These are phyloP conservation scores for Colletotrichum eremochloae DNA, from an alignment of 2,329 filamentous ascomycete genomes.

Conservation along the genomic window DNA sequence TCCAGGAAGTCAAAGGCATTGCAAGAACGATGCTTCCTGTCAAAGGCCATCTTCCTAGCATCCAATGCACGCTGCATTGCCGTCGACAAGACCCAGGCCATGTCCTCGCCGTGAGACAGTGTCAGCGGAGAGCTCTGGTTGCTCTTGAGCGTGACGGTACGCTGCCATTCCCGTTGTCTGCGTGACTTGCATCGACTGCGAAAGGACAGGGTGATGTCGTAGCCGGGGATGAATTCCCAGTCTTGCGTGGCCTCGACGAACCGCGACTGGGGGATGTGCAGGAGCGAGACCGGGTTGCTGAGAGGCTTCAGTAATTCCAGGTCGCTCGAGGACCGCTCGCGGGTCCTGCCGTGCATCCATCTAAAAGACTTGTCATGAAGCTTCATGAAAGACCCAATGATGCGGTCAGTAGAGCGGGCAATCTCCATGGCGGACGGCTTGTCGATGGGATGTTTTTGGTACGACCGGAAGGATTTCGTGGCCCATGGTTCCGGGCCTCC, in stretches of 20 bases:
- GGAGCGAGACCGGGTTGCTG: conserved; percentile 59
- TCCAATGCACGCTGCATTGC: conserved; percentile 58
- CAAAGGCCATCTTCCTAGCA: conserved; percentile 56
- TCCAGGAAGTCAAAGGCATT: conserved; percentile 52
- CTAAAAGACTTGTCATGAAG: conserved; percentile 64
- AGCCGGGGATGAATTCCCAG: conserved; percentile 65
- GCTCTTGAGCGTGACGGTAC: conserved; percentile 60
- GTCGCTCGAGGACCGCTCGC: conserved; percentile 53
- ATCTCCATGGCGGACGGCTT: conserved; percentile 60
- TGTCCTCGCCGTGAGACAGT: conserved; percentile 59
- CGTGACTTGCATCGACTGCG: conserved; percentile 56
- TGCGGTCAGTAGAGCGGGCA: conserved; percentile 62
- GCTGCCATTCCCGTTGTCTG: conserved; percentile 54
- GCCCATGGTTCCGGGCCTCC: conserved; percentile 56
- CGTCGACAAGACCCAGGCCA: conserved; percentile 61
- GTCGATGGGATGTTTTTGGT: conserved; percentile 62
- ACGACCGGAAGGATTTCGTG: conserved; percentile 62
- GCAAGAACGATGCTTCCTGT: conserved; percentile 55
- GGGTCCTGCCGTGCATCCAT: conserved; percentile 60
- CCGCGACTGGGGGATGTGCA: conserved; percentile 60
- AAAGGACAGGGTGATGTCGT: conserved; percentile 61
- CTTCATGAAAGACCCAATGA: conserved; percentile 64
- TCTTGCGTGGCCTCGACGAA: conserved; percentile 60
- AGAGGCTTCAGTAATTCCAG: conserved; percentile 57
- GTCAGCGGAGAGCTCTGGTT: conserved; percentile 62